These are phyloP conservation scores for Mycena capillaripes DNA, from an alignment of 768 basidiomycete genomes.

Conservation along the genomic window DNA sequence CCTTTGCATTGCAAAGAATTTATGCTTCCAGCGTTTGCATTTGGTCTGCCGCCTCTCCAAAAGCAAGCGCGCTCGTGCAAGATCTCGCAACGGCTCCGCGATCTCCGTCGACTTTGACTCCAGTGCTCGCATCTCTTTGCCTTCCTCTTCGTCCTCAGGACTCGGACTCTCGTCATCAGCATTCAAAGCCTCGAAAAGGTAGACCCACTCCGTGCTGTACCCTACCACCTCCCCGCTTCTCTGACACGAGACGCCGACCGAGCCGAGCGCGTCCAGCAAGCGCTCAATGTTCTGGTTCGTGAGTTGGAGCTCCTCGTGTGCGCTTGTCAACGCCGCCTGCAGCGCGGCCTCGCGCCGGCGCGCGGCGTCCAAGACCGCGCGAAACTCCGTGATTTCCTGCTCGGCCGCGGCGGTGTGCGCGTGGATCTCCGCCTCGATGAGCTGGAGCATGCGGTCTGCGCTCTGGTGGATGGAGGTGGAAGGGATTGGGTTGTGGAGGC, in stretches of 20 bases:
- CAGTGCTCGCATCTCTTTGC: not conserved
- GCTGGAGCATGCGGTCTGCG: constrained; percentile 10
- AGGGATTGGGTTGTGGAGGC: not conserved
- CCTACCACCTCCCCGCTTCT: not conserved
- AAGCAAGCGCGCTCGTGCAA: not conserved
- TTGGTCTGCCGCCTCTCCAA: not conserved
- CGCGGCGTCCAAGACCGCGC: not conserved
- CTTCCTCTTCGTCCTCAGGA: not conserved
- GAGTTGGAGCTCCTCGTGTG: not conserved
- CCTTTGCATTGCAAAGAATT: constrained; percentile 1
- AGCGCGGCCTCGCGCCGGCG: not conserved
- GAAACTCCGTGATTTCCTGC: constrained; percentile 1
- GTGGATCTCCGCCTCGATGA: constrained; percentile 19
- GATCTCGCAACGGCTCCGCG: constrained; percentile 10
- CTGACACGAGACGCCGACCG: constrained; percentile 5
- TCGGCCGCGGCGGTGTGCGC: constrained; percentile 17
- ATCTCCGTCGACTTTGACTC: not conserved
- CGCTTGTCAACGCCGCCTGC: not conserved
- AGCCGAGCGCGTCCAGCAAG: not conserved
- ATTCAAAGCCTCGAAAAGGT: constrained; percentile 2
- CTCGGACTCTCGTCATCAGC: not conserved
- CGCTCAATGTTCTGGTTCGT: not conserved
- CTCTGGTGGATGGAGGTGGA: constrained; percentile 1
- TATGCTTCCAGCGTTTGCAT: constrained; percentile 6
- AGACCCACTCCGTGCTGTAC: not conserved